A percentile compares a stretch with the other conserved stretches of the same genome.
Conservation (phyloP, 2,329 filamentous ascomycete genomes). For the Aspergillus sp. region DNA sequence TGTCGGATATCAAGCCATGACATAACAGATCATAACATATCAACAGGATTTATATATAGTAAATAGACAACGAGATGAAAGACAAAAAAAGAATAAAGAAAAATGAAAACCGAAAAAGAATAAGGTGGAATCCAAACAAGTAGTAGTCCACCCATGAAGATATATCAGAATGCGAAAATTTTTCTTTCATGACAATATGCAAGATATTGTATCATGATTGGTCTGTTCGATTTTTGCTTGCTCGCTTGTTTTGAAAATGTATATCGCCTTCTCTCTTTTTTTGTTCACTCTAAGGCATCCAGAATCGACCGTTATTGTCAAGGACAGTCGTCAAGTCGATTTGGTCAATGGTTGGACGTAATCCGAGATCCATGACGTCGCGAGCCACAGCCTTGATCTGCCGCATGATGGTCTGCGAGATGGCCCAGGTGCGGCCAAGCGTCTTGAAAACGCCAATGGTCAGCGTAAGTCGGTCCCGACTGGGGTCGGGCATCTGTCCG, state of each 20-base stretch:
- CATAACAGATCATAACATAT: no score
- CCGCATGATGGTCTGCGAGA: slow-evolving; percentile 66
- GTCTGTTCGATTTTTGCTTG: no score
- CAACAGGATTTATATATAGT: no score
- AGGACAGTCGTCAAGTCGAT: slow-evolving; percentile 36
- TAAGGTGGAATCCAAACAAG: no score
- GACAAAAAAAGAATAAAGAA: no score
- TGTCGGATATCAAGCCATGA: no score
- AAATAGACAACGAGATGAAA: no score
- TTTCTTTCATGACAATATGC: no score
- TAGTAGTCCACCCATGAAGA: no score
- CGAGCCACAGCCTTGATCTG: slow-evolving; percentile 79
- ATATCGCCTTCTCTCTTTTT: not conserved
- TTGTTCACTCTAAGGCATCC: slow-evolving; percentile 24
- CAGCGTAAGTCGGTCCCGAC: slow-evolving; percentile 69
- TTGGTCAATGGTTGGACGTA: slow-evolving; percentile 36
- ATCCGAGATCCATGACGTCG: slow-evolving; percentile 58
- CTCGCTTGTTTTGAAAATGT: not conserved
- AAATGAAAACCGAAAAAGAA: no score
- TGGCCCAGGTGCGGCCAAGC: slow-evolving; percentile 69
- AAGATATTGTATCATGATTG: no score
- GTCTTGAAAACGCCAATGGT: slow-evolving; percentile 74
- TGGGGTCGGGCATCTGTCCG: slow-evolving; percentile 57
- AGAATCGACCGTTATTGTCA: slow-evolving; percentile 35
- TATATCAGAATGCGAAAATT: no score